phyloP scores from a whole-genome alignment of 495 filamentous ascomycete species.

The Tuber magnatum region DNA sequence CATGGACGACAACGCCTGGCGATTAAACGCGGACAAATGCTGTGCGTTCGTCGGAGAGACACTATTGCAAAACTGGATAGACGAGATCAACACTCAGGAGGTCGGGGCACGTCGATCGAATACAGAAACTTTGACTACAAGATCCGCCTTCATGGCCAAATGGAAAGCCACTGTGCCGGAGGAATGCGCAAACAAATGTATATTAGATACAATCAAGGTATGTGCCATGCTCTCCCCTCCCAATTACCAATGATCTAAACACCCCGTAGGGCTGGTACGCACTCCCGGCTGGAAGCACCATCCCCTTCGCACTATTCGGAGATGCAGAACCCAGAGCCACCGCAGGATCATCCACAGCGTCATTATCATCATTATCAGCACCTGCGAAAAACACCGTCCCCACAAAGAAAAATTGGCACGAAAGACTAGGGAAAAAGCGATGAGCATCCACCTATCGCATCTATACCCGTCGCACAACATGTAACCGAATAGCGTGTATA shows the following conservation, averaged over 20 bases:
- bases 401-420: conserved; percentile 37
- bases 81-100: not conserved
- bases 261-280: conserved; percentile 26
- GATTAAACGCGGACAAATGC: conserved; percentile 14
- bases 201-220: conserved; percentile 32
- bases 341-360: not conserved
- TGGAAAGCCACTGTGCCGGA: conserved; percentile 33
- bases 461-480: not conserved
- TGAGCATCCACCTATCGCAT: not conserved
- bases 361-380: not conserved
- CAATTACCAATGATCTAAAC: not conserved
- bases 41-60: conserved; percentile 12
- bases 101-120: too few species aligned
- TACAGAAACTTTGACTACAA: not conserved
- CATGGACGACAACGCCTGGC: conserved; percentile 9
- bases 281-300: conserved; percentile 24
- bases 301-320: conserved; percentile 20
- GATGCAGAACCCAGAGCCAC: not conserved
- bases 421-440: conserved; percentile 27
- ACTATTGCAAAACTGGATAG: conserved; percentile 25
- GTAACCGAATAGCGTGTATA: not conserved
- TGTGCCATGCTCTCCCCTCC: not conserved
- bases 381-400: not conserved
- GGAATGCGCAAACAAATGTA: conserved; percentile 20
- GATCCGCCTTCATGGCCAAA: conserved; percentile 17